Evolutionary conservation across 192 early-diverging fungal species (phyloP).

Genomic region (Haplosporangium gracile): DNA sequence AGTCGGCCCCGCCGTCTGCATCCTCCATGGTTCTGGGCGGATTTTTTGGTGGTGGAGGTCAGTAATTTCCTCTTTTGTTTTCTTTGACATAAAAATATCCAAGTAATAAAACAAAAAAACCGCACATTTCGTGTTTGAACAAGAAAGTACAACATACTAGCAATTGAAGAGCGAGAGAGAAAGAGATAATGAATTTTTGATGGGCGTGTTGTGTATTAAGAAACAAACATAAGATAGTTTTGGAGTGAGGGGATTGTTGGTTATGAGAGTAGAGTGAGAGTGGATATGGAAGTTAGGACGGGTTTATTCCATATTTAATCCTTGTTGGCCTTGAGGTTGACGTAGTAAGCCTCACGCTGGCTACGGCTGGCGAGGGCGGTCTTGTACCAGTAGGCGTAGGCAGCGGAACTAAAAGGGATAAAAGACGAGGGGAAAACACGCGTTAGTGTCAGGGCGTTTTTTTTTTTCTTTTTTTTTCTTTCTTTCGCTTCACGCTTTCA

Average conservation of each 20-base stretch:
- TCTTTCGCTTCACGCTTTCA: neutral
- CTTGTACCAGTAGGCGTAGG: slow-evolving; percentile 47
- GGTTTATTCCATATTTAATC: slow-evolving; percentile 32
- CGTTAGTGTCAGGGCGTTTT: neutral
- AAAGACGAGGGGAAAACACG: neutral
- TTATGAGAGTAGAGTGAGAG: neutral
- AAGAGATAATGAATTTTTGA: neutral
- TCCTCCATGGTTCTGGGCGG: slow-evolving; percentile 44
- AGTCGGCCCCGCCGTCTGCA: slow-evolving; percentile 26
- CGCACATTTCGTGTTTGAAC: neutral
- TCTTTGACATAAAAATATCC: neutral
- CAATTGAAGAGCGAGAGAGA: neutral
- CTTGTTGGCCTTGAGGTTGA: slow-evolving; percentile 34
- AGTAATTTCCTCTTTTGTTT: neutral
- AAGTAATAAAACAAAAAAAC: neutral
- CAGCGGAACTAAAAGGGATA: slow-evolving; percentile 21
- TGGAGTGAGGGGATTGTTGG: neutral
- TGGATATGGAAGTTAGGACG: neutral
- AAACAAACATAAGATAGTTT: slow-evolving; percentile 4
- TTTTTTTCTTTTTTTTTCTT: neutral
- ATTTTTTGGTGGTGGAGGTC: slow-evolving; percentile 39
- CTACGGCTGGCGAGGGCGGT: slow-evolving; percentile 21
- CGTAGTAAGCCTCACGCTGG: slow-evolving; percentile 22
- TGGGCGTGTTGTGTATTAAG: neutral
- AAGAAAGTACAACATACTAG: neutral